Conservation (phyloP, 495 filamentous ascomycete species). For the Podospora pseudoanserina region DNA sequence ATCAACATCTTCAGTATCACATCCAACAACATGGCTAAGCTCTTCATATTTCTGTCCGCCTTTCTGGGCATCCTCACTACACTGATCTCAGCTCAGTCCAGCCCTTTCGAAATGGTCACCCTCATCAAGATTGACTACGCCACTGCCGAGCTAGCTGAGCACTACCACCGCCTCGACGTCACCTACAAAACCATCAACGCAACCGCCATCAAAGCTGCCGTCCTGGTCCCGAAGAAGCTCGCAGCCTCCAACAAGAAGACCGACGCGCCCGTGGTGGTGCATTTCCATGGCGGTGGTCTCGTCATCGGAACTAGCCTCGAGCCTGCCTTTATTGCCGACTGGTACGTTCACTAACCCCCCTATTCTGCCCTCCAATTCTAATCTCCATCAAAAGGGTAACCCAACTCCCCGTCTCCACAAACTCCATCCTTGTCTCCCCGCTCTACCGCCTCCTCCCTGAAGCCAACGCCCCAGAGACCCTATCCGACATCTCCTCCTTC, state of each 20-base stretch:
- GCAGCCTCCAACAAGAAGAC: background rate
- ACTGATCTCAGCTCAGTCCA: background rate
- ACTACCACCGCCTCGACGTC: conserved; percentile 15
- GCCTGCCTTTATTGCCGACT: conserved; percentile 16
- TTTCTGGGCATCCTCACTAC: background rate
- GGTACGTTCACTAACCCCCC: conserved; percentile 8
- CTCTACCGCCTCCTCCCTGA: conserved; percentile 52
- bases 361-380: background rate
- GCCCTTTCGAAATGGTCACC: background rate
- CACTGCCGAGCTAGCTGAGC: background rate
- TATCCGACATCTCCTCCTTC: conserved; percentile 49
- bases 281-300: conserved; percentile 26
- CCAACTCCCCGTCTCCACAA: conserved; percentile 12
- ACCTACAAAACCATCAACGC: conserved; percentile 24
- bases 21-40: background rate
- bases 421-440: conserved; percentile 29
- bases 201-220: conserved; percentile 14
- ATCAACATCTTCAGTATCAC: background rate
- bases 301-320: conserved; percentile 20
- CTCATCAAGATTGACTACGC: background rate
- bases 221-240: conserved; percentile 21
- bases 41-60: background rate
- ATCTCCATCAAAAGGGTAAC: conserved; percentile 7
- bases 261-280: conserved; percentile 16
- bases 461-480: conserved; percentile 43